phyloP scores from a whole-genome alignment of 768 basidiomycete species.

The Auriscalpium vulgare region DNA sequence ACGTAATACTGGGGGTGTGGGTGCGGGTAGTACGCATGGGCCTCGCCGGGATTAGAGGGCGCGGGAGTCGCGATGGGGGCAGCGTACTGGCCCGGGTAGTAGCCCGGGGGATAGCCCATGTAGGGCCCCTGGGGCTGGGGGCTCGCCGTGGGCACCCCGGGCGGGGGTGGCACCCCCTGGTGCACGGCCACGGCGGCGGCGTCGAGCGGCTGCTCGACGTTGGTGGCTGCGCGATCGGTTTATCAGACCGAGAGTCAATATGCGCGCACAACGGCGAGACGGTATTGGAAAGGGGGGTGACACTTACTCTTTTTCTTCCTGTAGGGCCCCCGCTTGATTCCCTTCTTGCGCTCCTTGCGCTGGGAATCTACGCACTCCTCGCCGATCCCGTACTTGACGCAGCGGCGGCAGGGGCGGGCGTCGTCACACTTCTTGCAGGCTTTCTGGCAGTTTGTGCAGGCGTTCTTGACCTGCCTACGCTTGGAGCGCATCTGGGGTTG shows the following conservation, averaged over 20 bases:
- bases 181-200: constrained; percentile 28
- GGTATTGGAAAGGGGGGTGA: background rate
- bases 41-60: constrained; percentile 43
- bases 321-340: constrained; percentile 83
- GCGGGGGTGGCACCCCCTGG: constrained; percentile 24
- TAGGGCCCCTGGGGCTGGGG: constrained; percentile 44
- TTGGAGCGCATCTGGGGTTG: constrained; percentile 58
- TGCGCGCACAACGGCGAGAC: constrained; percentile 10
- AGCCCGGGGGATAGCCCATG: constrained; percentile 47
- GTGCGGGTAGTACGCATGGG: constrained; percentile 44
- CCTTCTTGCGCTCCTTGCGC: constrained; percentile 87
- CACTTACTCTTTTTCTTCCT: constrained; percentile 84
- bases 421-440: constrained; percentile 92
- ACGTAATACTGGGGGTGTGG: constrained; percentile 41
- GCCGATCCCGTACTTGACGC: constrained; percentile 82
- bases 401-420: constrained; percentile 86
- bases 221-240: constrained; percentile 49
- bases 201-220: constrained; percentile 36
- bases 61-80: constrained; percentile 21
- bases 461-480: constrained; percentile 85
- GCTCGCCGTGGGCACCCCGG: constrained; percentile 20
- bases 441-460: constrained; percentile 86
- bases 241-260: constrained; percentile 13
- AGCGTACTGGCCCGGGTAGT: constrained; percentile 51
- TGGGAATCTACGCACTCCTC: constrained; percentile 87